phyloP scores from a whole-genome alignment of 2,329 filamentous ascomycete genomes.

The Aspergillus felis region DNA sequence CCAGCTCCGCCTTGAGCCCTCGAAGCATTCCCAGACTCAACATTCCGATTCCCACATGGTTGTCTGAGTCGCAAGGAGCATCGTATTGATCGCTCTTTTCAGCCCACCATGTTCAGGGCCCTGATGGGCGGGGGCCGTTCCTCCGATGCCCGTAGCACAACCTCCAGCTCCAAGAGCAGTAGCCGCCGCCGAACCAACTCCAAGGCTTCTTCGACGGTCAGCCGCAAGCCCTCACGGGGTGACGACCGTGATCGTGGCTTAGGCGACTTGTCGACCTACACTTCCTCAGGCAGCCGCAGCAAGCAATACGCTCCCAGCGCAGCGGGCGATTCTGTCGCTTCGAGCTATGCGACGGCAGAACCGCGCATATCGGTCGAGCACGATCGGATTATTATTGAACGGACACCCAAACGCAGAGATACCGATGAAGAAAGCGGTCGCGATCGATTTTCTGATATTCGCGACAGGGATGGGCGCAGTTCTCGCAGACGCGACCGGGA shows the following conservation, averaged over 20 bases:
- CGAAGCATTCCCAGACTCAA: background rate
- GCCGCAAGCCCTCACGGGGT: slow-evolving; percentile 42
- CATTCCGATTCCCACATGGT: slow-evolving; percentile 24
- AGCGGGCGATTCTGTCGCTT: slow-evolving; percentile 30
- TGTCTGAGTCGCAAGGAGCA: slow-evolving; percentile 18
- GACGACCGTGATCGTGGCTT: slow-evolving; percentile 45
- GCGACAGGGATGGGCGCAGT: slow-evolving; percentile 14
- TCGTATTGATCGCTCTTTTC: slow-evolving; percentile 22
- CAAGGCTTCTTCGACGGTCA: slow-evolving; percentile 30
- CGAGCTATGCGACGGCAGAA: slow-evolving; percentile 39
- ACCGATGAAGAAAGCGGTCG: slow-evolving; percentile 20
- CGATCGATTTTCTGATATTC: slow-evolving; percentile 17
- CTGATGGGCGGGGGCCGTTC: slow-evolving; percentile 36
- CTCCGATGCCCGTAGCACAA: slow-evolving; percentile 30
- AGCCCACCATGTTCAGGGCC: slow-evolving; percentile 37
- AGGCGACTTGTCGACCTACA: slow-evolving; percentile 30
- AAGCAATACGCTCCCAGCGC: slow-evolving; percentile 25
- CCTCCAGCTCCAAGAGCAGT: slow-evolving; percentile 27
- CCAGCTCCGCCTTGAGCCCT: background rate
- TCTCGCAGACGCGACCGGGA: slow-evolving; percentile 22
- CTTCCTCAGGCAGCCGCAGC: slow-evolving; percentile 21
- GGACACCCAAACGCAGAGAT: slow-evolving; percentile 24
- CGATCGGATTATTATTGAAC: slow-evolving; percentile 28
- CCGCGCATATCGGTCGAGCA: slow-evolving; percentile 25
- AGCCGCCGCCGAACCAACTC: slow-evolving; percentile 31